Percentiles rank a stretch among this genome's conserved stretches.
Evolutionary conservation across 352 stramenopile genomes (phyloP).

Genomic region (Phytopythium cucurbitacearum): DNA sequence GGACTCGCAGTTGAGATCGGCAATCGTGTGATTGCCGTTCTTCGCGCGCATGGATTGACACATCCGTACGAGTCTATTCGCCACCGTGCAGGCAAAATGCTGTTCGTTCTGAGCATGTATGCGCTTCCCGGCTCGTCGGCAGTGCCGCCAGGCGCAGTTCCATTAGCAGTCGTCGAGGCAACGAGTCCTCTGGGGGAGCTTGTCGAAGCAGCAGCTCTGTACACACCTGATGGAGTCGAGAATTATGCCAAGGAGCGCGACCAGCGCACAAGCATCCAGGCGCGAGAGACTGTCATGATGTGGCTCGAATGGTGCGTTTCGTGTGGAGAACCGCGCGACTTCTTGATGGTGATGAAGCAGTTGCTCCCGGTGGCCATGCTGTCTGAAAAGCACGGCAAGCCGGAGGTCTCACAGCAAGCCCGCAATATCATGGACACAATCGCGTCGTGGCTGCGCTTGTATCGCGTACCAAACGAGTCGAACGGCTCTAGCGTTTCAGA

Average conservation of each 20-base stretch:
- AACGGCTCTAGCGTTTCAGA: neutral
- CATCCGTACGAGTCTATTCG: constrained; percentile 82
- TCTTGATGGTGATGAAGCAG: too few relatives aligned
- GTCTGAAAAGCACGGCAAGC: too few relatives aligned
- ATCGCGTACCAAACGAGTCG: constrained; percentile 6
- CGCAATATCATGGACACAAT: too few relatives aligned
- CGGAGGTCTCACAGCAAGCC: too few relatives aligned
- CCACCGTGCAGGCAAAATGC: constrained; percentile 45
- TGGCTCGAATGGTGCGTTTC: too few relatives aligned
- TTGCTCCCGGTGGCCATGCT: too few relatives aligned
- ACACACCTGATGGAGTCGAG: neutral
- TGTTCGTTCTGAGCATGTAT: constrained; percentile 36
- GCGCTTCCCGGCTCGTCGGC: too few relatives aligned
- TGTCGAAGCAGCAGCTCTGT: neutral
- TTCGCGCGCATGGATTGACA: constrained; percentile 39
- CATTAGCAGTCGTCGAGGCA: too few relatives aligned
- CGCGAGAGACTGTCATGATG: neutral
- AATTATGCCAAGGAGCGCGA: constrained; percentile 8
- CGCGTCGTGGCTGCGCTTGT: too few relatives aligned
- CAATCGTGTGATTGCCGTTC: constrained; percentile 28
- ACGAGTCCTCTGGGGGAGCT: neutral
- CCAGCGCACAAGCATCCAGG: constrained; percentile 9
- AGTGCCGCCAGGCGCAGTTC: too few relatives aligned
- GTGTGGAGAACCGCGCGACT: too few relatives aligned
- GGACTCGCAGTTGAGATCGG: constrained; percentile 18